phyloP scores from a whole-genome alignment of 108 stramenopile genomes.

The Fragilariopsis cylindrus region DNA sequence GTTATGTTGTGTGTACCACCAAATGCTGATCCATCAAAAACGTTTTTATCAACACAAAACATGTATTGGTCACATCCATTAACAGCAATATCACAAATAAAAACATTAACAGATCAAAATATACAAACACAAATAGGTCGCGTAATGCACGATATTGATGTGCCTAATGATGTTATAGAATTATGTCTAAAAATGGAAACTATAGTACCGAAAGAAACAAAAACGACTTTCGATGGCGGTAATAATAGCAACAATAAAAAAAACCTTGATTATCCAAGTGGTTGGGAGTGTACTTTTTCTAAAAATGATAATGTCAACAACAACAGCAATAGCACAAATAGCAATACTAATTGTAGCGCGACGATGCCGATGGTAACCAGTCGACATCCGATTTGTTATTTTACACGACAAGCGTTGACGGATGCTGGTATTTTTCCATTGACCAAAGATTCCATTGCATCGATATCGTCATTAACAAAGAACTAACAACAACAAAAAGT shows the following conservation, averaged over 20 bases:
- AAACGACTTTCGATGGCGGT: neutral
- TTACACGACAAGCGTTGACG: slow-evolving; percentile 17
- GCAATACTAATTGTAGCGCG: neutral
- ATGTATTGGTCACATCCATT: slow-evolving; percentile 75
- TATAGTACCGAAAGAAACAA: neutral
- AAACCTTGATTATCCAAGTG: neutral
- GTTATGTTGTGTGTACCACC: slow-evolving; percentile 78
- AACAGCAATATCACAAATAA: slow-evolving; percentile 78
- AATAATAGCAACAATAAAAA: neutral
- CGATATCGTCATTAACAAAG: no score
- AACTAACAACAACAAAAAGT: no score
- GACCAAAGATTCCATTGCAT: no score
- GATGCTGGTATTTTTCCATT: neutral
- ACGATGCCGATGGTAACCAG: neutral
- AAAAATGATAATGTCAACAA: neutral
- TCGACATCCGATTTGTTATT: slow-evolving; percentile 10
- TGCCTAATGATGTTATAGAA: slow-evolving; percentile 60
- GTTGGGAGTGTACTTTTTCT: neutral
- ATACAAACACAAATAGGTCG: slow-evolving; percentile 54
- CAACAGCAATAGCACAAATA: slow-evolving; percentile 2
- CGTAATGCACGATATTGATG: slow-evolving; percentile 83
- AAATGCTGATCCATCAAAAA: slow-evolving; percentile 35
- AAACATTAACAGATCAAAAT: slow-evolving; percentile 73
- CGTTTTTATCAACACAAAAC: slow-evolving; percentile 37
- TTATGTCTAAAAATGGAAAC: slow-evolving; percentile 38